Conservation (phyloP, 2,329 filamentous ascomycete species). For the Colletotrichum paranaense region DNA sequence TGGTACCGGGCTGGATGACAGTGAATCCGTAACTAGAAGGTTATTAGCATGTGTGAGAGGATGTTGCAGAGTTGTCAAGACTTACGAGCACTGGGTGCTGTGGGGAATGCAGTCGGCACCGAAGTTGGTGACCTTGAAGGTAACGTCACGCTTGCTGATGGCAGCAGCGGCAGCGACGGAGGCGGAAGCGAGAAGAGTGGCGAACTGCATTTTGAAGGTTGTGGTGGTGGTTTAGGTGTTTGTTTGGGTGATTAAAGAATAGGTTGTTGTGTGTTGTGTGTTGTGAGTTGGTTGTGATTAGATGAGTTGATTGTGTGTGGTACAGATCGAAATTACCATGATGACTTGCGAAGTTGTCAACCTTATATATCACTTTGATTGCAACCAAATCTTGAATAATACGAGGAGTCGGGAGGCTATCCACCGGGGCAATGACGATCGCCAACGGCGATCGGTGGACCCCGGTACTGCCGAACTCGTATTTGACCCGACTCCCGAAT, state of each 20-base stretch:
- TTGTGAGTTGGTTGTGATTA: slow-evolving; percentile 3
- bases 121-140: slow-evolving; percentile 43
- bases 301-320: background rate
- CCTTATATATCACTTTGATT: slow-evolving; percentile 10
- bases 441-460: slow-evolving; percentile 17
- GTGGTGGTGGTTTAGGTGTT: background rate
- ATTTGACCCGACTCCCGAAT: slow-evolving; percentile 2
- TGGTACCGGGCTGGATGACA: slow-evolving; percentile 37
- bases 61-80: background rate
- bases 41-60: background rate
- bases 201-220: slow-evolving; percentile 42
- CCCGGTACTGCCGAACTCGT: slow-evolving; percentile 9
- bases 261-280: background rate
- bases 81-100: slow-evolving; percentile 43
- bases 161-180: slow-evolving; percentile 40
- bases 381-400: slow-evolving; percentile 1
- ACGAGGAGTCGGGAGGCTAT: slow-evolving; percentile 6
- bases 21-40: slow-evolving; percentile 4
- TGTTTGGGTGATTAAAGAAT: background rate
- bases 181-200: slow-evolving; percentile 38
- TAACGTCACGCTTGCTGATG: slow-evolving; percentile 36
- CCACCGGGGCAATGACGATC: slow-evolving; percentile 25
- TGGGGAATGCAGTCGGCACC: slow-evolving; percentile 43
- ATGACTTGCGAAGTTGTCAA: background rate
- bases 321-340: background rate